phyloP scores from a whole-genome alignment of 345 rosid genomes.

The Cochlearia excelsa region DNA sequence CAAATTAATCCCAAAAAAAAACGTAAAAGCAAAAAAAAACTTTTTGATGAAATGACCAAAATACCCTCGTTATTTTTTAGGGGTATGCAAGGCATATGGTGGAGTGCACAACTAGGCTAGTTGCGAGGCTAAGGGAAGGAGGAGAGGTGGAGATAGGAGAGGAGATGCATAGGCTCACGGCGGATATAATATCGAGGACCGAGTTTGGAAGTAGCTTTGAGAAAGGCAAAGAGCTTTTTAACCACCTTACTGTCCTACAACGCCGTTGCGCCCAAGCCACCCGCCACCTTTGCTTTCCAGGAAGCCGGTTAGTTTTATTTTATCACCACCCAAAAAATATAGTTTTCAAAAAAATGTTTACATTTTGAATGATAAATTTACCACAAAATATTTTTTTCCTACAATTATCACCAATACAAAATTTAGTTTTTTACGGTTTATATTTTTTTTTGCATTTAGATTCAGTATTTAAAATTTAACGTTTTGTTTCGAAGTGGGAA shows the following conservation, averaged over 20 bases:
- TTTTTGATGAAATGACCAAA: not conserved
- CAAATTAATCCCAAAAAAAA: not conserved
- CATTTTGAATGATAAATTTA: too few species aligned
- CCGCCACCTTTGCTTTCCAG: constrained; percentile 84
- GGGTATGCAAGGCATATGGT: constrained; percentile 74
- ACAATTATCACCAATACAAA: too few species aligned
- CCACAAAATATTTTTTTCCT: too few species aligned
- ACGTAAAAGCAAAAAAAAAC: not conserved
- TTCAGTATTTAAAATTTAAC: too few species aligned
- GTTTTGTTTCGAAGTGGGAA: too few species aligned
- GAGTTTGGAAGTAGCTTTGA: constrained; percentile 74
- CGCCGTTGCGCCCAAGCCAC: constrained; percentile 72
- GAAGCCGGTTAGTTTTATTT: constrained; percentile 60
- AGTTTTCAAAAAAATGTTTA: too few species aligned
- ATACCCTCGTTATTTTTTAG: constrained; percentile 31
- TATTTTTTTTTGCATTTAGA: too few species aligned
- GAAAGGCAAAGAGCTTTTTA: constrained; percentile 84
- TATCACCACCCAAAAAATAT: too few species aligned
- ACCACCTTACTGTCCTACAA: constrained; percentile 62
- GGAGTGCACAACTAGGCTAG: constrained; percentile 67
- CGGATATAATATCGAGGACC: constrained; percentile 80
- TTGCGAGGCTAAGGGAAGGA: constrained; percentile 55
- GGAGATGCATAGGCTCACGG: constrained; percentile 69
- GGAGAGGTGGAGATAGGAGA: constrained; percentile 80
- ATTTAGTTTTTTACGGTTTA: too few species aligned